phyloP scores from a whole-genome alignment of 805 yeast species.

The Candida sakaeoensis region DNA sequence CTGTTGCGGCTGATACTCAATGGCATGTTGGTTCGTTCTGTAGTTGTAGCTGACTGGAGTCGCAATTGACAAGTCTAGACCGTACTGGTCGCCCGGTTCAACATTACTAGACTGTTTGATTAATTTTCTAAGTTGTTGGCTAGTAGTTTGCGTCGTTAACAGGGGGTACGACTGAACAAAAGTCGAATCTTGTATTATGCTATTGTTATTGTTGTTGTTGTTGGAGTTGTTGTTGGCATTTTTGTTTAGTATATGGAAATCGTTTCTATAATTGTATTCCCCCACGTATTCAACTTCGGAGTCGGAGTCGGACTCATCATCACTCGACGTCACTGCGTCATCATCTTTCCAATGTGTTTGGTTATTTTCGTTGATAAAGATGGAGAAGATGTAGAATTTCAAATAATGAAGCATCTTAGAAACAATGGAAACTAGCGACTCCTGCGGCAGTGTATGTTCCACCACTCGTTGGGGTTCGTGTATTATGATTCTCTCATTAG shows the following conservation, averaged over 20 bases:
- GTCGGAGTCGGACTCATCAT: neutral
- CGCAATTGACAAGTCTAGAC: conserved; percentile 12
- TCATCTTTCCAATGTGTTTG: neutral
- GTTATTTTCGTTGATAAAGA: neutral
- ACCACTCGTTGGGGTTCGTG: too few relatives aligned
- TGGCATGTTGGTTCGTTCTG: neutral
- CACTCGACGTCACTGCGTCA: neutral
- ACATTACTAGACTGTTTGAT: neutral
- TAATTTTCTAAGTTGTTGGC: conserved; percentile 1
- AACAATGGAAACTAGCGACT: neutral
- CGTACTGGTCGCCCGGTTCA: conserved; percentile 8
- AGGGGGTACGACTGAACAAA: neutral
- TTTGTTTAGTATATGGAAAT: conserved; percentile 7
- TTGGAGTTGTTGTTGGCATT: neutral
- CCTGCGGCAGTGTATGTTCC: too few relatives aligned
- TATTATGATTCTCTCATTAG: neutral
- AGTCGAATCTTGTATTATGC: conserved; percentile 8
- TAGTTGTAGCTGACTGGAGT: conserved; percentile 1
- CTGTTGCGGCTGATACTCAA: neutral
- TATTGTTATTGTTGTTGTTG: conserved; percentile 6
- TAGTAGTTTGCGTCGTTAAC: neutral
- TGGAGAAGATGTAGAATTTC: neutral
- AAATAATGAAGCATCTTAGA: neutral
- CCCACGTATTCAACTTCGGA: conserved; percentile 6
- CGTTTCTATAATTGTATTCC: conserved; percentile 6